Conservation (phyloP, 1,284 basidiomycete species). For the Irpex sp. region DNA sequence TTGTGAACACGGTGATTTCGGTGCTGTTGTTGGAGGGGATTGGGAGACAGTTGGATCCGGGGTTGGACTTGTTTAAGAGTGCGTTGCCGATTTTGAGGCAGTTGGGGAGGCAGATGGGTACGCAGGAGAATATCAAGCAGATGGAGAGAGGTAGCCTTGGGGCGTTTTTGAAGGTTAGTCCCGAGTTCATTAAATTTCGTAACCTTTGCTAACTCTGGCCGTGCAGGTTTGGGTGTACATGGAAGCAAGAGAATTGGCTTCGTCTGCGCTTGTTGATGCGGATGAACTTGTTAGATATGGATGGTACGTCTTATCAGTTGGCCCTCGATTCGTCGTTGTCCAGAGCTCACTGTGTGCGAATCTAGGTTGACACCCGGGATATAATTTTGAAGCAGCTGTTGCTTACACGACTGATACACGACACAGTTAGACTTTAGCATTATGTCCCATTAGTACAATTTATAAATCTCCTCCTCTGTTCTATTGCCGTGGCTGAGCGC, state of each 20-base stretch:
- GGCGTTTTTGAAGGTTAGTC: conserved; percentile 77
- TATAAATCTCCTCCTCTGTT: background rate
- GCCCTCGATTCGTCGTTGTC: background rate
- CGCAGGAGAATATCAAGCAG: conserved; percentile 64
- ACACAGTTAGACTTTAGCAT: background rate
- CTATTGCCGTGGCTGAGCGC: too few species aligned
- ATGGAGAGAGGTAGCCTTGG: conserved; percentile 70
- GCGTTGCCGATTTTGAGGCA: conserved; percentile 88
- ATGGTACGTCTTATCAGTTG: conserved; percentile 45
- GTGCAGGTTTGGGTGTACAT: conserved; percentile 84
- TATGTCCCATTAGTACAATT: background rate
- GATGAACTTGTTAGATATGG: conserved; percentile 80
- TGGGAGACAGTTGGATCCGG: conserved; percentile 89
- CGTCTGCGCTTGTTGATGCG: conserved; percentile 68
- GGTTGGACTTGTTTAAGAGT: conserved; percentile 90
- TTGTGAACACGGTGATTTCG: conserved; percentile 96
- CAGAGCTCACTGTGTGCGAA: background rate
- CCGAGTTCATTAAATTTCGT: background rate
- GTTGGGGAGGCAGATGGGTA: conserved; percentile 85
- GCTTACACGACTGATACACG: background rate
- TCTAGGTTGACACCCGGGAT: conserved; percentile 26
- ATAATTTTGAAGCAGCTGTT: background rate
- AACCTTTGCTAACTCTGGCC: background rate
- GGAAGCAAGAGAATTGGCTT: conserved; percentile 85
- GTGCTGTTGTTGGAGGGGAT: conserved; percentile 95